Evolutionary conservation across 2,329 filamentous ascomycete species (phyloP).

Genomic region (Purpureocillium takamizusanense): DNA sequence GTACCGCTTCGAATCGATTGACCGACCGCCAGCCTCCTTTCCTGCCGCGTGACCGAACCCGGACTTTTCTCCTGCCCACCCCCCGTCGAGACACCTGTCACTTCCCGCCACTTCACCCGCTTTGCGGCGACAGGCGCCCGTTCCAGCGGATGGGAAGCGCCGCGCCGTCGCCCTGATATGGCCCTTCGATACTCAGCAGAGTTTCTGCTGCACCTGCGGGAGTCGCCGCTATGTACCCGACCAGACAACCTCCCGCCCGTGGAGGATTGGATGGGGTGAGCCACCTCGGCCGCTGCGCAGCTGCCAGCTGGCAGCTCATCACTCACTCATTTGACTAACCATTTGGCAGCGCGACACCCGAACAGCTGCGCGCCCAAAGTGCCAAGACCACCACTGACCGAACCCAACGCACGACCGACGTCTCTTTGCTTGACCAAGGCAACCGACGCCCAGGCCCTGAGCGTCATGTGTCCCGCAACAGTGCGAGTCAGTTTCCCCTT

Average conservation of each 20-base stretch:
- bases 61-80: no score
- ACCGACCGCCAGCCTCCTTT: no score
- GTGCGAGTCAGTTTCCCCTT: conserved; percentile 38
- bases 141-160: conserved; percentile 27
- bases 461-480: conserved; percentile 46
- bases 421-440: conserved; percentile 35
- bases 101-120: not conserved
- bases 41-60: no score
- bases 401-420: conserved; percentile 31
- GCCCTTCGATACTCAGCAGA: conserved; percentile 65
- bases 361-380: conserved; percentile 34
- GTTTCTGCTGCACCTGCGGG: conserved; percentile 63
- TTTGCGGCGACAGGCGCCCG: conserved; percentile 11
- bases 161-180: conserved; percentile 30
- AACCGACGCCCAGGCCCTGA: conserved; percentile 43
- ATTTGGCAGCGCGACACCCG: conserved; percentile 30
- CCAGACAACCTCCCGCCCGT: conserved; percentile 71
- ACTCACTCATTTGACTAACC: conserved; percentile 3
- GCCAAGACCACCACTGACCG: conserved; percentile 33
- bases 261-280: conserved; percentile 96
- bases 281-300: conserved; percentile 7
- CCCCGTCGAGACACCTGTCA: not conserved
- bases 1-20: no score
- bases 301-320: not conserved
- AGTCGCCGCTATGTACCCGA: conserved; percentile 76